Percentiles rank a stretch among this genome's conserved stretches.
phyloP scores from a whole-genome alignment of 1,284 basidiomycete species.

The Inonotus obliquus region DNA sequence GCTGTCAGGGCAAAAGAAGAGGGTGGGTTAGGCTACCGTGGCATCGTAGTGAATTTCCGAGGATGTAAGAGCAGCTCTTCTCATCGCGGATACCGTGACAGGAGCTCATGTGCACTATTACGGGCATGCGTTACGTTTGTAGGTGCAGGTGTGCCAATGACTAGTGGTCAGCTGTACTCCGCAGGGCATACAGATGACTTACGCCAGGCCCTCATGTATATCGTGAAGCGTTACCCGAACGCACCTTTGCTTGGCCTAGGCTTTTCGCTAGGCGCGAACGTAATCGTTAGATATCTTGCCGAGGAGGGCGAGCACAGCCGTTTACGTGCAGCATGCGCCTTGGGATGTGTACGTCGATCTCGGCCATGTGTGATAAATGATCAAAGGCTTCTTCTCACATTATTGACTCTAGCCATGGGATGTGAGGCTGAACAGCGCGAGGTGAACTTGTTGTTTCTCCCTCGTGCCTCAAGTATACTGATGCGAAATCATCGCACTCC shows the following conservation, averaged over 20 bases:
- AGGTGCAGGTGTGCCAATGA: slow-evolving; percentile 83
- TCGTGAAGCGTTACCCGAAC: slow-evolving; percentile 69
- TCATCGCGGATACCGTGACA: slow-evolving; percentile 9
- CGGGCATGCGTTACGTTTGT: slow-evolving; percentile 15
- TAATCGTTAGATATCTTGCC: slow-evolving; percentile 88
- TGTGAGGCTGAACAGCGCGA: slow-evolving; percentile 3
- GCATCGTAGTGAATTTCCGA: slow-evolving; percentile 86
- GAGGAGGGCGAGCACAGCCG: slow-evolving; percentile 79
- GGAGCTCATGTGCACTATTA: not conserved
- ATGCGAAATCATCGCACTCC: not conserved
- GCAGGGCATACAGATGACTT: slow-evolving; percentile 85
- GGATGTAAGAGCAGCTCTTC: slow-evolving; percentile 59
- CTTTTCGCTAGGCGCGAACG: slow-evolving; percentile 92
- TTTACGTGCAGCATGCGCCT: slow-evolving; percentile 69
- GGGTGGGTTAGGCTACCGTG: slow-evolving; percentile 85
- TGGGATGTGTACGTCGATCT: slow-evolving; percentile 67
- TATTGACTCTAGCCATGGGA: slow-evolving; percentile 14
- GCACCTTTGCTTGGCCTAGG: slow-evolving; percentile 85
- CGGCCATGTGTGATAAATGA: slow-evolving; percentile 12
- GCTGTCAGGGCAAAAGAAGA: slow-evolving; percentile 62
- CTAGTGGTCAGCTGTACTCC: slow-evolving; percentile 81
- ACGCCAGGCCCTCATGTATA: slow-evolving; percentile 75
- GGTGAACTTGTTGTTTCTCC: not conserved
- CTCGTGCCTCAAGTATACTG: not conserved
- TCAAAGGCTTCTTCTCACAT: slow-evolving; percentile 2